Base-by-base conservation (phyloP, 441 rosid genomes). In the Breynia disticha region DNA sequence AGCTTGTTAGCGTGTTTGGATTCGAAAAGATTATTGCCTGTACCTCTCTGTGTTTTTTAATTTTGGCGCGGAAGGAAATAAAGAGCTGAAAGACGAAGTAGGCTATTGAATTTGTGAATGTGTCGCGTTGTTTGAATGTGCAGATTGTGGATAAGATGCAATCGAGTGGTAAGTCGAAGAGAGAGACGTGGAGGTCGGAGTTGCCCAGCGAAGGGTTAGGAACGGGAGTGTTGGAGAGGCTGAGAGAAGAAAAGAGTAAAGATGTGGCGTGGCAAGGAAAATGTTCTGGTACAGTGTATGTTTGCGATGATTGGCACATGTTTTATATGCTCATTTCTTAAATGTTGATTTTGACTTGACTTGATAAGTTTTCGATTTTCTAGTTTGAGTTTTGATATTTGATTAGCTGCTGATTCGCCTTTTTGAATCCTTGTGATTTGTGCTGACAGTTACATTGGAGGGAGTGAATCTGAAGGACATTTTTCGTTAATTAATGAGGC, bases 241-340 rank as follows among this genome's bases (percentile, higher is more conserved):
- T 93, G 99, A 83, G 76, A 59, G 83, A 63, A 65, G 86, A 79
- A 48, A 93, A 93, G 63, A 67, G 59, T 44, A 93, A 79, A 43
- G 96, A 93, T 73, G 84, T 48, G 45, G 68, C 9, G 64, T 93
- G 99, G 99, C 84, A 81, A 73, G 99, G 97, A 60, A 93, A 84
- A 83, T 93, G 99, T 66, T 93, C 99, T 52, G 97, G 97, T 82
- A 81, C 97, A 76, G 95, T 93, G 99, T 89, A 89, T 67, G 99
- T 91, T 57, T 72, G 41, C 69, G 66, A 52, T 65, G 63, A 39
- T 51, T 55, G 54, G 57, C 37, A 14, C 62, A 45, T 16, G 17
- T 38, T 69, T 46, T 61, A 19, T 44, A 12, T 22, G 11, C 57
- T 22, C 19, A 19, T 16, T 9, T 53, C 50, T 63, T 7, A 15